These are phyloP conservation scores for Hondaea fermentalgiana DNA, from an alignment of 108 stramenopile genomes.

Conservation along the genomic window DNA sequence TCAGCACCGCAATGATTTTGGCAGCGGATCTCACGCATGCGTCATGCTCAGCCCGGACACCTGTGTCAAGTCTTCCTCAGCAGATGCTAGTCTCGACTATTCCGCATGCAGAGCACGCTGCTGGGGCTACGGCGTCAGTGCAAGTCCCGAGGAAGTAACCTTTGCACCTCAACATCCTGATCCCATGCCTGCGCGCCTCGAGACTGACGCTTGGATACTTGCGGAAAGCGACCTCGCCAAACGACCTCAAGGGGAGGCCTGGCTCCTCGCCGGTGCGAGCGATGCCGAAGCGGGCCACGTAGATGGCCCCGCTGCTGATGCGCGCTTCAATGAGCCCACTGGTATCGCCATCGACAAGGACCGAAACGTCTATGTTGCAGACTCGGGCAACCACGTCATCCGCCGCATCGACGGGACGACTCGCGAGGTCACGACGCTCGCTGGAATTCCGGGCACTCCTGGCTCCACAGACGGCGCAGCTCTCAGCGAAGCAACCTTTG, in stretches of 20 bases:
- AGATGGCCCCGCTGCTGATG: constrained; percentile 50
- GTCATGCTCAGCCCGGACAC: constrained; percentile 48
- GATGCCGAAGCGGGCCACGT: constrained; percentile 49
- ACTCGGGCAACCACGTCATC: constrained; percentile 73
- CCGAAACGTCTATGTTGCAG: constrained; percentile 71
- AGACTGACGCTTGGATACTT: neutral
- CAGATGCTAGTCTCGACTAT: constrained; percentile 46
- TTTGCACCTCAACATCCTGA: neutral
- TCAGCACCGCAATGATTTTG: constrained; percentile 66
- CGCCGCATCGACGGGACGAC: constrained; percentile 45
- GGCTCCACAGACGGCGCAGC: constrained; percentile 28
- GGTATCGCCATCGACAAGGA: constrained; percentile 68
- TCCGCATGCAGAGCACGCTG: constrained; percentile 57
- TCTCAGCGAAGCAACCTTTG: neutral
- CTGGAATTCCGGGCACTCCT: constrained; percentile 35
- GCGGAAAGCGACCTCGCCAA: neutral
- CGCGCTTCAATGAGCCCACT: constrained; percentile 58
- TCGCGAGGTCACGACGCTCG: constrained; percentile 60
- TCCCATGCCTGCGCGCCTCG: neutral
- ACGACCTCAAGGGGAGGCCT: constrained; percentile 35
- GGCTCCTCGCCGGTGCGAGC: constrained; percentile 28
- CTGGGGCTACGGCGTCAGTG: constrained; percentile 46
- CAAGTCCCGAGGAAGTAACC: constrained; percentile 29
- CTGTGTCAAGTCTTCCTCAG: constrained; percentile 31
- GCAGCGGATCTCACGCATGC: constrained; percentile 59